These are phyloP conservation scores for Cytospora mali DNA, from an alignment of 2,329 filamentous ascomycete genomes.

Conservation along the genomic window DNA sequence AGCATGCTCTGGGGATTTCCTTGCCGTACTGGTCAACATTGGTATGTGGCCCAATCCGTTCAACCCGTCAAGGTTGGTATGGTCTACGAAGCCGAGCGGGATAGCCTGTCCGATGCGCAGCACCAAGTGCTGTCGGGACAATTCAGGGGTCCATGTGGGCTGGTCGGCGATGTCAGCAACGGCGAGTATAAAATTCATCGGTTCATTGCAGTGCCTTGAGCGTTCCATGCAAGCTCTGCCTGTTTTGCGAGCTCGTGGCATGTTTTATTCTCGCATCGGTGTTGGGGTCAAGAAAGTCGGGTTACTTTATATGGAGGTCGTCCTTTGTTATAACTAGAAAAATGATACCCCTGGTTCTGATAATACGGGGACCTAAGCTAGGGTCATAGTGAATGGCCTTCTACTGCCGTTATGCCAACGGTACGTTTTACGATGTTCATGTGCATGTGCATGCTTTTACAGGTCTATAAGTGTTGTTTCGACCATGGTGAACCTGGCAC, in stretches of 20 bases:
- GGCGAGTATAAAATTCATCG: background rate
- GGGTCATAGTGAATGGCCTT: background rate
- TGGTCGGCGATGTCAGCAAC: background rate
- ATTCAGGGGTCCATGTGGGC: background rate
- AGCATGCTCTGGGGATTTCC: background rate
- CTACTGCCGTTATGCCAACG: background rate
- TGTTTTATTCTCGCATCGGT: background rate
- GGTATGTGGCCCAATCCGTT: background rate
- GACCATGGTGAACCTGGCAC: background rate
- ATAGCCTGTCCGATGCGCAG: background rate
- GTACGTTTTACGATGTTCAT: background rate
- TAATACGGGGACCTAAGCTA: background rate
- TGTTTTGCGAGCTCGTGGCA: background rate
- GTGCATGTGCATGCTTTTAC: background rate
- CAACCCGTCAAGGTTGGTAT: background rate
- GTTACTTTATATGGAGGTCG: background rate
- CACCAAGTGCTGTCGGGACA: background rate
- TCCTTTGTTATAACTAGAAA: background rate
- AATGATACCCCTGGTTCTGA: constrained; percentile 20
- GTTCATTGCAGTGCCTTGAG: background rate
- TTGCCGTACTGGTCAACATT: background rate
- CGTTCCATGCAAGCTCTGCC: background rate
- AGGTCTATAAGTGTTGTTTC: background rate
- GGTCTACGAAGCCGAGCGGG: background rate
- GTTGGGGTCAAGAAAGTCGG: background rate